phyloP scores from a whole-genome alignment of 306 rosid genomes.

The apple (Malus domestica) region ASM211411v1 NC_041791.1:12740001-12740500 shows the following conservation, averaged over 20 bases:
- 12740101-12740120: neutral
- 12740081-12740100: neutral
- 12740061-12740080: neutral
- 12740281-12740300: slow-evolving; percentile 18
- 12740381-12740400: too few relatives aligned
- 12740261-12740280: slow-evolving; percentile 14
- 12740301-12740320: slow-evolving; percentile 7
- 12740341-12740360: neutral
- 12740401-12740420: too few relatives aligned
- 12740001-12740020: too few relatives aligned
- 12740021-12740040: too few relatives aligned
- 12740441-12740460: too few relatives aligned
- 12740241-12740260: slow-evolving; percentile 12
- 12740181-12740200: slow-evolving; percentile 61
- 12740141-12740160: neutral
- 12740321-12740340: neutral
- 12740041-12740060: too few relatives aligned
- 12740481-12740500: too few relatives aligned
- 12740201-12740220: slow-evolving; percentile 20
- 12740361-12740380: neutral
- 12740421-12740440: too few relatives aligned
- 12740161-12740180: neutral
- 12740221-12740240: slow-evolving; percentile 41
- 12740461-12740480: too few relatives aligned
- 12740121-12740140: too few relatives aligned